Percentiles rank a stretch among this genome's conserved stretches.
phyloP scores from a whole-genome alignment of 768 basidiomycete species.

The Boletus eberwhitei region DNA sequence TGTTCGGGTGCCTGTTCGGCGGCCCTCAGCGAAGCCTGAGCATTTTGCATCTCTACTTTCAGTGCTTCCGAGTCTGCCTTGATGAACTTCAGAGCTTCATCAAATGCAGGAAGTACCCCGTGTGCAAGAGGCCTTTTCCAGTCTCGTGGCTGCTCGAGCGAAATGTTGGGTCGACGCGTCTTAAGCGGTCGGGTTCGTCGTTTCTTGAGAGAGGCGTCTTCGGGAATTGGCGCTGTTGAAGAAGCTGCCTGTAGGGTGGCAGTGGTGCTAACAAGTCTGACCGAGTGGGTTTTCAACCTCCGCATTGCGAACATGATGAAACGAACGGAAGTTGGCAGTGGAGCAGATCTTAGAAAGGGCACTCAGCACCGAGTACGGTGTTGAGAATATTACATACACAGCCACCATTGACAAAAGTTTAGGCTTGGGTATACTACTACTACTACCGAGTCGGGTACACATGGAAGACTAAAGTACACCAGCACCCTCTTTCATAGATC shows the following conservation, averaged over 20 bases:
- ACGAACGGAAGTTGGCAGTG: not conserved
- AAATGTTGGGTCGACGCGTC: conserved; percentile 50
- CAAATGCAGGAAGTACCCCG: conserved; percentile 75
- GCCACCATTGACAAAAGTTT: not conserved
- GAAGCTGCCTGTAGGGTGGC: conserved; percentile 9
- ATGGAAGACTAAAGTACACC: too few species aligned
- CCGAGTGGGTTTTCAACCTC: conserved; percentile 6
- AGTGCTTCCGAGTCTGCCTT: conserved; percentile 54
- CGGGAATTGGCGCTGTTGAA: not conserved
- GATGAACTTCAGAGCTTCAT: conserved; percentile 76
- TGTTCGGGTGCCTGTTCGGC: conserved; percentile 24
- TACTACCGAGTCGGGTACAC: not conserved
- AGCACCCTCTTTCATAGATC: conserved; percentile 18
- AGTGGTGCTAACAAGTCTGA: conserved; percentile 7
- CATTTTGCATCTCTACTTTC: conserved; percentile 29
- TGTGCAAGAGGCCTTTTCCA: conserved; percentile 63
- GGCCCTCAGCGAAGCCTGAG: conserved; percentile 17
- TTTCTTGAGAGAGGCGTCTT: conserved; percentile 1
- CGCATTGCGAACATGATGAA: conserved; percentile 18
- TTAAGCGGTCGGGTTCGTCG: conserved; percentile 18
- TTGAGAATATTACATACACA: not conserved
- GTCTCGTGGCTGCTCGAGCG: conserved; percentile 47
- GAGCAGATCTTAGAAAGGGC: not conserved
- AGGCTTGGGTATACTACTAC: too few species aligned
- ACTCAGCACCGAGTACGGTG: not conserved